Evolutionary conservation across 31 red algal species (phyloP), one percentile per base, ranked within the genome.

Genomic region (Porphyra umbilicalis): DNA sequence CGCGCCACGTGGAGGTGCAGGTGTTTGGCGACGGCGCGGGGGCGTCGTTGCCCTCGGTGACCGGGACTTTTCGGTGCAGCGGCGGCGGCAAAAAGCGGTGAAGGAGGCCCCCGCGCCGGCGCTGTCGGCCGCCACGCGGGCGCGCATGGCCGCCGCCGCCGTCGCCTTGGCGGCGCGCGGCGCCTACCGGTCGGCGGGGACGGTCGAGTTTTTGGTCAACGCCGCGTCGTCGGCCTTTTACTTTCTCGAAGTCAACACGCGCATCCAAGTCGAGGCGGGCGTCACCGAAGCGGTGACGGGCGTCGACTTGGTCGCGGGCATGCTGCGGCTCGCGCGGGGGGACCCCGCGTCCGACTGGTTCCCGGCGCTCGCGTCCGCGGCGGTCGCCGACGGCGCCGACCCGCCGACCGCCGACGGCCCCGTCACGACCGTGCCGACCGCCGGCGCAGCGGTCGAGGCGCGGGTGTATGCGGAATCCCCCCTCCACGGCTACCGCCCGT

Each of bases 1-100:
- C 93, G 1, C 79, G 97, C 29, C 97, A 99, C 76, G 88, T 99
- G 25, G 97, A 99, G 79, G 92, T 96, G n/a, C 97, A 99, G 78
- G 84, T 99, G 32, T 90, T 99, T 34, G 97, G 88, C 6, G 91
- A 99, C 76, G 88, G 90, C 0, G 78, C 86, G 14, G 90, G n/a
- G 87, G 84, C 71, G 80, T 87, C 0, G 83, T 98, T n/a, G 89
- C 84, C 32, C 75, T 99, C 9, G 84, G 84, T 0, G 97, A 94
- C 76, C 79, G 97, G 29, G 97, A 99, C 79, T 99, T 93, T 39
- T 92, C 88, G 35, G 87, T 96, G 42, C 97, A 99, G 78, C 82
- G 97, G 30, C 40, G 93, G n/a, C 37, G 88, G 30, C 97, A 99
- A 80, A 99, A 99, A 82, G 88, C 96, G 34, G 83, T 99, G 82